Base-by-base conservation (phyloP, 805 yeast species). In the Pichia manshurica region DNA sequence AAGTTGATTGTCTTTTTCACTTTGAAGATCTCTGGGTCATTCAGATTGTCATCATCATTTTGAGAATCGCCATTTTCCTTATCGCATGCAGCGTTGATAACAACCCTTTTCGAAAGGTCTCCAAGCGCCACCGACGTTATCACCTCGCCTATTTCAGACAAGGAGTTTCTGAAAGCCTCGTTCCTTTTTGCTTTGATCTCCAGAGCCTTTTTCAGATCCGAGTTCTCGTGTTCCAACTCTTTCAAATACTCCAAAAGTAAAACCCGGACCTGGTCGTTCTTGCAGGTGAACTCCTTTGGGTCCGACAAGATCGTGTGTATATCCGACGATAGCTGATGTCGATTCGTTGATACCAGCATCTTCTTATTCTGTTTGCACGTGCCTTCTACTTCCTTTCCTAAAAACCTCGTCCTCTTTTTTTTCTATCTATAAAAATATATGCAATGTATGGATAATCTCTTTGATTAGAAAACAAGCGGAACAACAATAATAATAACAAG, bases 71-170 rank as follows among this genome's bases (percentile, higher is more conserved):
- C 10, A 25, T 10, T 25, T 7, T 25, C 10, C 29, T 25, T 25
- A 10, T 8, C 10, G 29, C 10, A 25, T 25, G 7, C 13, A 2
- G 10, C 13, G 37, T 83, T 87, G 48, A 85, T 77, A 49, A 77
- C 81, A 23, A 87, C 95, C 60, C 86, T 86, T 57, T 86, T 86
- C 28, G 88, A 79, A 56, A 87, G 71, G 60, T 87, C 95, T 44
- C 96, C 96, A 77, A 81, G 83, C 17, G 95, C 93, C 21, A 87
- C 96, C 15, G 91, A 86, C 35, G 85, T 83, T 19, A 87, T 90
- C 19, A 87, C 95, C 33, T 87, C 84, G 23, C 95, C 95, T 29
- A 87, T 84, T 58, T 87, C 95, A 48, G 79, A 75, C 31, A 85
- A 67, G 4, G 90, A 89, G 58, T 77, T 76, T 57, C 79, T 81